Base-by-base conservation (phyloP, 169 alveolate genomes). In the Toxoplasma gondii region DNA sequence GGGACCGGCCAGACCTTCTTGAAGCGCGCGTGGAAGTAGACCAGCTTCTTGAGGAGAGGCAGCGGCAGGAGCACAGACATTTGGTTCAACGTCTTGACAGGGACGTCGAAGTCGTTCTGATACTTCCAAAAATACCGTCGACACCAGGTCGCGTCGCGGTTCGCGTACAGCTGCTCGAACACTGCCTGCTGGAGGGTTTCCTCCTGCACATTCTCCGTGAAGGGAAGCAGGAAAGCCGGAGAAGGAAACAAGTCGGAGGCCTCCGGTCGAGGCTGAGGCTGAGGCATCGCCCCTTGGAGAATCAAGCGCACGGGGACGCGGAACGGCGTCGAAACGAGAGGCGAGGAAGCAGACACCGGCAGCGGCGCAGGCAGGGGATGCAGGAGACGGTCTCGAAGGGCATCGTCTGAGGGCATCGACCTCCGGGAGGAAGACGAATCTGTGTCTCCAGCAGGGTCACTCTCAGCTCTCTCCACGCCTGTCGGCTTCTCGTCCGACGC, bases 61-160 rank as follows among this genome's bases (percentile, higher is more conserved):
- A 82, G 90, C n/a, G 90, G 90, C 17, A 82, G 90, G 34, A 82
- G 64, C 17, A 82, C 90, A 36, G 90, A 82, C 17, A 82, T 34
- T 22, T 36, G 90, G 39, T 82, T 41, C 90, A 82, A 24, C 38
- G 36, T 31, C 69, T 38, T 38, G 69, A 82, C n/a, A 1, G 53
- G 24, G 38, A 82, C 90, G 67, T 82, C 90, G 34, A 41, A 82
- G 36, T 82, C 90, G 41, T 39, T 24, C 36, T 82, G 90, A 24
- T 82, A 82, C 90, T 82, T 82, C 44, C 34, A 44, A 36, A 82
- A 82, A 24, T 82, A 82, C 1, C 90, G 90, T 67, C 90, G 90
- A 43, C 90, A 82, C 90, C 90, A 82, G 27, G 90, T 36, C 41
- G 90, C 90, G 64, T 82, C 90, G 9, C 90, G 38, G 67, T 82